Percentiles rank a stretch among this genome's conserved stretches.
These are phyloP conservation scores for Cryptosporidium bovis DNA, from an alignment of 169 alveolate genomes.

Conservation along the genomic window DNA sequence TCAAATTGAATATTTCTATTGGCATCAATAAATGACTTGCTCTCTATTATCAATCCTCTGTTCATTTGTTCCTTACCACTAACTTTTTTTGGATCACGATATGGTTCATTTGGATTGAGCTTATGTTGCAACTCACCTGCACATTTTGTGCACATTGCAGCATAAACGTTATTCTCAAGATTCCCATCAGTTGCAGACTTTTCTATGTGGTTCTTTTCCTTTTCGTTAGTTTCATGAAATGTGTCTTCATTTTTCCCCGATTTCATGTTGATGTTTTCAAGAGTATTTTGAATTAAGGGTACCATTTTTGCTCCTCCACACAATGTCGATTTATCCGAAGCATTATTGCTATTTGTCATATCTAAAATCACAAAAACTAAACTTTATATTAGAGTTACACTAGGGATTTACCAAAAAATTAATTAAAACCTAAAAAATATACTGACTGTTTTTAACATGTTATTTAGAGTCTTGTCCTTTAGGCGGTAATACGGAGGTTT, in stretches of 20 bases:
- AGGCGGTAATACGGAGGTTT: conserved; percentile 66
- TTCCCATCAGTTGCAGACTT: background rate
- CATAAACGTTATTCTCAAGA: conserved; percentile 49
- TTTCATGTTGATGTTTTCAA: conserved; percentile 1
- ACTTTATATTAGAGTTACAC: background rate
- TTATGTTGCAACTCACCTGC: conserved; percentile 71
- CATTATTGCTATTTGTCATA: conserved; percentile 26
- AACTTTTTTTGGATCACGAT: conserved; percentile 48
- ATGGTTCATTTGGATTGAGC: conserved; percentile 48
- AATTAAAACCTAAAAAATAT: conserved; percentile 32
- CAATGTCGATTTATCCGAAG: background rate
- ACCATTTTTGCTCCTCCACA: conserved; percentile 64
- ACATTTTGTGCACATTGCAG: conserved; percentile 75
- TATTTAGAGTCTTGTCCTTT: conserved; percentile 72
- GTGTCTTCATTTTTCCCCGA: background rate
- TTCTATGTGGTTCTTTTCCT: background rate
- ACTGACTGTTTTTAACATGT: conserved; percentile 20
- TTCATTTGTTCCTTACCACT: conserved; percentile 65
- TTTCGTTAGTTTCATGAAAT: background rate
- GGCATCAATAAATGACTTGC: conserved; percentile 70
- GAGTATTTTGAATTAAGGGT: conserved; percentile 33
- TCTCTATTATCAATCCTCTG: conserved; percentile 62
- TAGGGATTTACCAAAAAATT: background rate
- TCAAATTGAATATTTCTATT: conserved; percentile 19
- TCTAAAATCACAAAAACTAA: background rate